Evolutionary conservation across 2,329 filamentous ascomycete genomes (phyloP), one percentile per base, ranked within the genome.

Genomic region (Aspergillus neoniger): DNA sequence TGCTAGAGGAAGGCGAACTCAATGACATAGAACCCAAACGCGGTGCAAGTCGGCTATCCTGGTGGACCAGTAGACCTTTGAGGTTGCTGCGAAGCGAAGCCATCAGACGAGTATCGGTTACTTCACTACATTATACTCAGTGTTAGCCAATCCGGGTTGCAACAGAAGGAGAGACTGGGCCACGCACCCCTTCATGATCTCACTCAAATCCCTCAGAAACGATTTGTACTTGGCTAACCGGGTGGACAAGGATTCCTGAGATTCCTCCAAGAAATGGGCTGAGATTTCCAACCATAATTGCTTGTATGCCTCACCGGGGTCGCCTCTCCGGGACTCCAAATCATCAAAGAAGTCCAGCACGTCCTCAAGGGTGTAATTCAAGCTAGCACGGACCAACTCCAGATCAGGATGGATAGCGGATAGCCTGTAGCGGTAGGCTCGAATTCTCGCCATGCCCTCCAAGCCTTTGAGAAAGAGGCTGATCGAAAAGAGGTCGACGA

Each of bases 401-500:
- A 86, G 66, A 65, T 86, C 83, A 14, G 75, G 69, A 19, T 76
- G 66, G 53, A 84, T 80, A 47, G 72, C 70, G 48, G 69, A 65
- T 61, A 79, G 75, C 28, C 73, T 75, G 41, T 70, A 68, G 19
- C 69, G 75, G 69, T 79, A 77, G 15, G 70, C 74, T 28, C 75
- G 74, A 59, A 77, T 70, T 14, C 75, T 73, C 30, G 82, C 71
- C 28, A 79, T 71, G 53, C 76, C 75, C 44, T 83, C 77, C 41
- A 87, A 72, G 44, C 74, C 74, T 49, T 80, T 79, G 23, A 88
- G 74, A 8, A 75, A 77, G 51, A 79, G 77, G 58, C 82, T 83
- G 69, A 87, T 82, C 55, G 78, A 78, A 68, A 83, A 85, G 23
- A 87, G 77, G 61, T 84, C 79, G 57, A 81, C 79, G 55, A 87